These are phyloP conservation scores for Xylariaceae sp. DNA, from an alignment of 2,329 filamentous ascomycete species.

Conservation along the genomic window DNA sequence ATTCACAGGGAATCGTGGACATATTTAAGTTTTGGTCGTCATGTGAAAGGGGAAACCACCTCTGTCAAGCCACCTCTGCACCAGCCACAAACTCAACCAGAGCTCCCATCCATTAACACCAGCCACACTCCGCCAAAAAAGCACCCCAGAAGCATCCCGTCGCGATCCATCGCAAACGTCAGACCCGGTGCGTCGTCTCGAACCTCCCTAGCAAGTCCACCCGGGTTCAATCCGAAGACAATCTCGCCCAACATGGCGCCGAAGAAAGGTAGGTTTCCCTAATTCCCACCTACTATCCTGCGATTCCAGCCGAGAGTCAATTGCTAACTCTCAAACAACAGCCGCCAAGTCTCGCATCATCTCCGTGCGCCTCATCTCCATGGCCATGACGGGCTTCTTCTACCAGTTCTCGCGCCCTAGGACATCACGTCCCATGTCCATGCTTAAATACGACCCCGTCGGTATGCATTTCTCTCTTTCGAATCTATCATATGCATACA, in stretches of 20 bases:
- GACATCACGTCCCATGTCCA: constrained; percentile 76
- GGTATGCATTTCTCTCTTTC: constrained; percentile 51
- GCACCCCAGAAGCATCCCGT: constrained; percentile 8
- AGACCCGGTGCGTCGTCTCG: neutral
- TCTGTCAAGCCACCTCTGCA: neutral
- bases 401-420: constrained; percentile 83
- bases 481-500: neutral
- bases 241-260: constrained; percentile 32
- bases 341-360: constrained; percentile 87
- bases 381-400: constrained; percentile 99
- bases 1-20: no score
- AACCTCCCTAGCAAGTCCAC: neutral
- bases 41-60: no score
- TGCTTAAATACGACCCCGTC: constrained; percentile 98
- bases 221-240: constrained; percentile 7
- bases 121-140: constrained; percentile 26
- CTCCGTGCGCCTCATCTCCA: constrained; percentile 88
- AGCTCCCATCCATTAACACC: neutral
- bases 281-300: neutral
- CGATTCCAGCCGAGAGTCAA: neutral
- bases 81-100: neutral
- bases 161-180: neutral
- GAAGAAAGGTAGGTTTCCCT: constrained; percentile 36
- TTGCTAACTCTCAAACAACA: constrained; percentile 9
- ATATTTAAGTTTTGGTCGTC: no score